Evolutionary conservation across 805 yeast species (phyloP), one percentile per base, ranked within the genome.

Genomic region (Cyberlindnera veronae): DNA sequence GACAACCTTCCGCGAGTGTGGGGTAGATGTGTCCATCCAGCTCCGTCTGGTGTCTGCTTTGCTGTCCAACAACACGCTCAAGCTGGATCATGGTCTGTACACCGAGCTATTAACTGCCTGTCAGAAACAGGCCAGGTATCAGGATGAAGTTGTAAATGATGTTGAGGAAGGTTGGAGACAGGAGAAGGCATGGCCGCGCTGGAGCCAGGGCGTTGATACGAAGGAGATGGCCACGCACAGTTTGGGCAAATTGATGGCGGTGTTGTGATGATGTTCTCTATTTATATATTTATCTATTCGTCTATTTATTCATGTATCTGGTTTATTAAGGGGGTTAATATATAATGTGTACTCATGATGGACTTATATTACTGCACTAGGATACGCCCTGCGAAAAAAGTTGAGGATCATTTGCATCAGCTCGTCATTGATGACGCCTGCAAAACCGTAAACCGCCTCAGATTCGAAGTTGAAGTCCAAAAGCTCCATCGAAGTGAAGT

Each of bases 141-240:
- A 32, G 29, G 26, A 34, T 8, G 34, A 21, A 1, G 14, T 7
- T 6, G 38, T 34, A 2, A 28, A 36, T 36, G 49, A 46, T 17
- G 29, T 46, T 11, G 46, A 37, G n/a, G 34, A 35, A 22, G 32
- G 41, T 4, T 46, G 49, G 49, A 39, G n/a, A 3, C 7, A 27
- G 5, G 41, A 38, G 29, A 18, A 32, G 6, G 13, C 14, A 6
- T 29, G 38, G 38, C 24, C 16, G 6, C 15, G 19, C 16, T 27
- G 21, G 16, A 15, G 31, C n/a, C 13, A 17, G 11, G 39, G 30
- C 3, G 16, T 36, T 16, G 41, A 41, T 18, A 6, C 41, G 17
- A 22, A 27, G 18, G 18, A 23, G 15, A 13, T 42, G 30, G 45
- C 41, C 2, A 7, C 12, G 3, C 29, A 37, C 30, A 38, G 36